Evolutionary conservation across 164 flowering plant genomes (phyloP).

Genomic region (Sedum album): DNA sequence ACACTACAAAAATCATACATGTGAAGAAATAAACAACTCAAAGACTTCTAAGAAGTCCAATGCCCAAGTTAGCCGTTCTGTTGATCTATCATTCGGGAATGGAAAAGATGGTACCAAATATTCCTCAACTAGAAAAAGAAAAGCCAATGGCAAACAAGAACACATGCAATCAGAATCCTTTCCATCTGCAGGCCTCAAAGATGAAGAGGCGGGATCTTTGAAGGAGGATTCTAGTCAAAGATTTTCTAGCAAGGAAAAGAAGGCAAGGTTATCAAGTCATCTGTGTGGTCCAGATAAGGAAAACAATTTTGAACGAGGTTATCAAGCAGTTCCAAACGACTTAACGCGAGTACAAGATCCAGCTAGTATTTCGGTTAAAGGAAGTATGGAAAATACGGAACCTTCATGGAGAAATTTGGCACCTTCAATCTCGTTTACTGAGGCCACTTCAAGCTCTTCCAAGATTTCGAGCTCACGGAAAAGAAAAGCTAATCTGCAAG

Average conservation of each 20-base stretch:
- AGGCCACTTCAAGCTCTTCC: constrained; percentile 90
- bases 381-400: constrained; percentile 16
- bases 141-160: constrained; percentile 22
- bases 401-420: constrained; percentile 41
- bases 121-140: constrained; percentile 33
- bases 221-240: constrained; percentile 23
- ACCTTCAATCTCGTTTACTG: constrained; percentile 29
- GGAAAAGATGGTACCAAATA: constrained; percentile 17
- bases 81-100: constrained; percentile 17
- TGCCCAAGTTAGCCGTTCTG: constrained; percentile 15
- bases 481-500: constrained; percentile 34
- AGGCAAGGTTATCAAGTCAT: constrained; percentile 29
- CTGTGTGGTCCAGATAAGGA: constrained; percentile 25
- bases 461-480: constrained; percentile 75
- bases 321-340: constrained; percentile 18
- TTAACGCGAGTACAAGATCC: constrained; percentile 20
- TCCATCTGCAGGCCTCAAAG: constrained; percentile 15
- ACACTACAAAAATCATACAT: constrained; percentile 23
- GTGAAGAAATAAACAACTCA: constrained; percentile 13
- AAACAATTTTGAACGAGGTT: constrained; percentile 18
- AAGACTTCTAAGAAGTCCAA: constrained; percentile 16
- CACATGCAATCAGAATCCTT: constrained; percentile 13
- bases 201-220: constrained; percentile 16
- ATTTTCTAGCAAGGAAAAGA: constrained; percentile 32
- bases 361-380: constrained; percentile 9